These are phyloP conservation scores for Colletotrichum orbiculare DNA, from an alignment of 2,329 filamentous ascomycete species.

Conservation along the genomic window DNA sequence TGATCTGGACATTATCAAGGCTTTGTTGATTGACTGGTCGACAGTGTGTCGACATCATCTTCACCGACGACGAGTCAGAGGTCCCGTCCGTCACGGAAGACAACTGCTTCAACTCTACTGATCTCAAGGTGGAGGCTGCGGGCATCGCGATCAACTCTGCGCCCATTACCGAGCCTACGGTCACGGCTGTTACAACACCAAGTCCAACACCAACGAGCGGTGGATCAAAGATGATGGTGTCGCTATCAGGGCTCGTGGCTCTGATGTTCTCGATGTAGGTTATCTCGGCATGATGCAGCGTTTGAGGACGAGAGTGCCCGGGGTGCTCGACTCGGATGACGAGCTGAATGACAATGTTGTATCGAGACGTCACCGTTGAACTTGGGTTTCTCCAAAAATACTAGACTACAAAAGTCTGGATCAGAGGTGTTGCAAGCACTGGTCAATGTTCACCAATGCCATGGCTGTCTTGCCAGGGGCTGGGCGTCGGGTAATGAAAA, in stretches of 20 bases:
- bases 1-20: neutral
- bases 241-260: neutral
- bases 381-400: neutral
- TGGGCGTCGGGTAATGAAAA: no score
- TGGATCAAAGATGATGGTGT: neutral
- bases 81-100: conserved; percentile 67
- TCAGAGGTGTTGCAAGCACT: no score
- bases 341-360: neutral
- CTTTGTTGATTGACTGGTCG: neutral
- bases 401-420: no score
- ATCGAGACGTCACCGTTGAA: neutral
- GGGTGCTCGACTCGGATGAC: conserved; percentile 3
- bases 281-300: conserved; percentile 2
- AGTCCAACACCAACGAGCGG: neutral
- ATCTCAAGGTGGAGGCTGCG: conserved; percentile 49
- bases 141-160: conserved; percentile 8
- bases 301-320: neutral
- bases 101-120: conserved; percentile 75
- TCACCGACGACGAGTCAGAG: conserved; percentile 65
- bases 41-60: conserved; percentile 79
- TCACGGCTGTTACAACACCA: neutral
- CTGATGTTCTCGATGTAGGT: neutral
- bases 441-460: neutral
- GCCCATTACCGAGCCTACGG: conserved; percentile 4
- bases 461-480: neutral